Percentiles rank a stretch among this genome's conserved stretches.
Conservation (phyloP, 768 basidiomycete species). For the Boletus rufocinnamomeus region DNA sequence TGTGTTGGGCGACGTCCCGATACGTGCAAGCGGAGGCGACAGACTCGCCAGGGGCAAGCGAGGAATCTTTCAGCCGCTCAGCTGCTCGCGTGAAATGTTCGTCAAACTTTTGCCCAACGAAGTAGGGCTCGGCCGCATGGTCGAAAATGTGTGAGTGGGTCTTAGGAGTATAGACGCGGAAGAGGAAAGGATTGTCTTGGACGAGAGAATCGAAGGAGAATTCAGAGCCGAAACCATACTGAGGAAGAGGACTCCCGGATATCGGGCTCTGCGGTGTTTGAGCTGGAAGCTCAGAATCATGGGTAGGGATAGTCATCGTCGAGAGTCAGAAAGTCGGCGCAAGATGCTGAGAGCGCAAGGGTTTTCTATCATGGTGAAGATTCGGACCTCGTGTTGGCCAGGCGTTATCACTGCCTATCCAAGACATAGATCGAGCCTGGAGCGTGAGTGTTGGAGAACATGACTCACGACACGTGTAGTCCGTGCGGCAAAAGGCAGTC, state of each 20-base stretch:
- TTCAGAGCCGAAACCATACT: conserved; percentile 71
- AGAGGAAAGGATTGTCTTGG: conserved; percentile 70
- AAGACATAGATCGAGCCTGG: conserved; percentile 5
- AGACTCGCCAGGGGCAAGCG: conserved; percentile 35
- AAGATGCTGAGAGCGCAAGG: conserved; percentile 8
- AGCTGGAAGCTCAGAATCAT: conserved; percentile 15
- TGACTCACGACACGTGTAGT: conserved; percentile 27
- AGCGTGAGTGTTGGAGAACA: conserved; percentile 16
- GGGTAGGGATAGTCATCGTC: conserved; percentile 30
- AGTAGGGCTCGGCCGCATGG: conserved; percentile 55
- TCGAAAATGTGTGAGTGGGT: conserved; percentile 54
- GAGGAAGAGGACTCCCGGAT: conserved; percentile 48
- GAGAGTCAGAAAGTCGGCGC: conserved; percentile 10
- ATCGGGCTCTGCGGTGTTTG: conserved; percentile 27
- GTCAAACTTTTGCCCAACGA: conserved; percentile 68
- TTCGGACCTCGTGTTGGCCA: conserved; percentile 34
- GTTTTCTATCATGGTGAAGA: conserved; percentile 31
- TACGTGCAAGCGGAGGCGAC: conserved; percentile 44
- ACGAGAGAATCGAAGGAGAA: conserved; percentile 62
- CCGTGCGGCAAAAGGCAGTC: conserved; percentile 9
- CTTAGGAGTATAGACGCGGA: conserved; percentile 79
- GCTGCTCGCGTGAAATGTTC: conserved; percentile 38
- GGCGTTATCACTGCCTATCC: conserved; percentile 36
- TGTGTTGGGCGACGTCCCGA: conserved; percentile 63
- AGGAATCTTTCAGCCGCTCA: conserved; percentile 40